These are phyloP conservation scores for Sclerotinia borealis DNA, from an alignment of 2,329 filamentous ascomycete species.

Conservation along the genomic window DNA sequence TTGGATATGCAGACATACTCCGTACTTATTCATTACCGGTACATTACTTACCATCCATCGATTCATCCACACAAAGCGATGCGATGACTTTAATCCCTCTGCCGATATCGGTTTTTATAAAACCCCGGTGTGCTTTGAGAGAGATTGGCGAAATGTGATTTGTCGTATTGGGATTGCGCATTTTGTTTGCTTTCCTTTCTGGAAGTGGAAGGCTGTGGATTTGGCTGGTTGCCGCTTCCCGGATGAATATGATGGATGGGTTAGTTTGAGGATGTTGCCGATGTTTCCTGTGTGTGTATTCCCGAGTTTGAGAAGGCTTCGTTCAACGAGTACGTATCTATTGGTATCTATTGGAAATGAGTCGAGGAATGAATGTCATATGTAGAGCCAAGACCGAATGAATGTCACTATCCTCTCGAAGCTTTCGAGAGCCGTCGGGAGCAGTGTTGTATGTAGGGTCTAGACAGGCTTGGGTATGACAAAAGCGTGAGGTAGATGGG, in stretches of 20 bases:
- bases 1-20: background rate
- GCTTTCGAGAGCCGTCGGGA: slow-evolving; percentile 3
- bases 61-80: background rate
- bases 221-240: background rate
- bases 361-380: too few species aligned
- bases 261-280: too few species aligned
- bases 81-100: background rate
- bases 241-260: too few species aligned
- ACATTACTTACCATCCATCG: too few species aligned
- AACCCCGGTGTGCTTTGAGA: background rate
- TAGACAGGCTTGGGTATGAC: slow-evolving; percentile 1
- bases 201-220: background rate
- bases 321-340: background rate
- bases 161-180: background rate
- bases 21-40: too few species aligned
- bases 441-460: background rate
- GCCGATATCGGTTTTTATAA: background rate
- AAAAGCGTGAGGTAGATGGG: background rate
- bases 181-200: slow-evolving; percentile 2
- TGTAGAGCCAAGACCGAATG: background rate
- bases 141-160: slow-evolving; percentile 12
- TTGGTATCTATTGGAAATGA: background rate
- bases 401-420: slow-evolving; percentile 10
- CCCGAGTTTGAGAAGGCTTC: background rate
- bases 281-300: too few species aligned